Conservation (phyloP, 257 asterid genomes). For the Plantago ovata region DNA sequence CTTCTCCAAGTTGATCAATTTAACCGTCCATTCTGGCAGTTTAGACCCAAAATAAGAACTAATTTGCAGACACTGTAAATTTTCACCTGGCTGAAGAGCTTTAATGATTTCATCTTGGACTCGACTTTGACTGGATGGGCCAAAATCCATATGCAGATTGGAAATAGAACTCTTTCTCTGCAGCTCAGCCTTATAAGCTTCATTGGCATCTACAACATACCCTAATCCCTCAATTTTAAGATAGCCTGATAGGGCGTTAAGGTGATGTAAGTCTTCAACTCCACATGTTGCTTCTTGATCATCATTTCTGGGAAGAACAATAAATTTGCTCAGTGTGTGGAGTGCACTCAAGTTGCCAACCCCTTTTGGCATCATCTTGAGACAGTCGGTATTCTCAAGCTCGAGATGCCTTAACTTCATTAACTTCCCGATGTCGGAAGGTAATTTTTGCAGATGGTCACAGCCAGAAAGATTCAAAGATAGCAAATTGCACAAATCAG, state of each 20-base stretch:
- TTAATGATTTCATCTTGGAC: constrained; percentile 40
- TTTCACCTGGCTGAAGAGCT: constrained; percentile 39
- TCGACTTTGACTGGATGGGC: constrained; percentile 20
- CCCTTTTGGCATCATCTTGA: constrained; percentile 56
- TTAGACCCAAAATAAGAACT: constrained; percentile 38
- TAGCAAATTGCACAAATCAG: constrained; percentile 49
- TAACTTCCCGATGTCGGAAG: constrained; percentile 31
- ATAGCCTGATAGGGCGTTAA: constrained; percentile 48
- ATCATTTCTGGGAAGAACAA: constrained; percentile 22
- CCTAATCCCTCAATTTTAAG: constrained; percentile 68
- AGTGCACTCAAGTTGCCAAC: constrained; percentile 40
- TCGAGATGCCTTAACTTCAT: constrained; percentile 53
- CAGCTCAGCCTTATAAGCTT: constrained; percentile 51
- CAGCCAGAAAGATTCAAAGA: constrained; percentile 55
- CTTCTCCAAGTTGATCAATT: constrained; percentile 32
- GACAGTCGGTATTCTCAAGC: constrained; percentile 42
- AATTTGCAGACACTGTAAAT: constrained; percentile 42
- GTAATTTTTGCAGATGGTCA: constrained; percentile 43
- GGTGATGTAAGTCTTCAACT: constrained; percentile 39
- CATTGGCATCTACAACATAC: constrained; percentile 27
- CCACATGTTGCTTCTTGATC: constrained; percentile 29
- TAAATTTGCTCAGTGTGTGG: constrained; percentile 58
- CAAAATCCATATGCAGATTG: constrained; percentile 49
- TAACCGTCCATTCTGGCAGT: constrained; percentile 53
- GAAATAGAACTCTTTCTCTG: constrained; percentile 34